Conservation (phyloP, 1,139 yeast genomes). For the Debaryomyces udenii region DNA sequence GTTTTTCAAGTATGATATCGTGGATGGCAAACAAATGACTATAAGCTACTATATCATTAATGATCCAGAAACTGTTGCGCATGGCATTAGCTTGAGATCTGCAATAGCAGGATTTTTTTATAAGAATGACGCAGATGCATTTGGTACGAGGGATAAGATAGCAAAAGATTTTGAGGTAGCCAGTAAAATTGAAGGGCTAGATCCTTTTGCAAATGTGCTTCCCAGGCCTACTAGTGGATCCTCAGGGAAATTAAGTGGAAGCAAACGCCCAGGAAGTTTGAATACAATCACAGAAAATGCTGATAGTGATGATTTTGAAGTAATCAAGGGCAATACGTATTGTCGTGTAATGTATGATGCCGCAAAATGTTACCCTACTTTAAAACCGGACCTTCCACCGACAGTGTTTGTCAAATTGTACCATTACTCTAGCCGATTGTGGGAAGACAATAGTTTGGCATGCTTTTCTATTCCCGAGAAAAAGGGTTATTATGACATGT, state of each 20-base stretch:
- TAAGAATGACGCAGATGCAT: slow-evolving; percentile 6
- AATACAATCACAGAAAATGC: slow-evolving; percentile 1
- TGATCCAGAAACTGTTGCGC: slow-evolving; percentile 22
- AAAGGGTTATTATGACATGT: slow-evolving; percentile 9
- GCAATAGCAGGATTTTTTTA: slow-evolving; percentile 10
- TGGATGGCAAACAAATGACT: slow-evolving; percentile 7
- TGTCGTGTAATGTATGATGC: slow-evolving; percentile 9
- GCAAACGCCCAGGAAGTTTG: slow-evolving; percentile 3
- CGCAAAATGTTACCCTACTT: slow-evolving; percentile 5
- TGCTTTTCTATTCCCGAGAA: slow-evolving; percentile 5
- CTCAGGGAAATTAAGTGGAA: neutral
- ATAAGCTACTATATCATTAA: slow-evolving; percentile 11
- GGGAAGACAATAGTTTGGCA: neutral
- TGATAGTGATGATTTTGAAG: slow-evolving; percentile 3
- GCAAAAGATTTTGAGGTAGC: slow-evolving; percentile 4
- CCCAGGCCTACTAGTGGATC: slow-evolving; percentile 2
- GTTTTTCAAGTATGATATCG: slow-evolving; percentile 9
- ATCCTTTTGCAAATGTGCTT: slow-evolving; percentile 5
- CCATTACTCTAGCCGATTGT: slow-evolving; percentile 6
- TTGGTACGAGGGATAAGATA: slow-evolving; percentile 4
- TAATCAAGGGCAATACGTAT: slow-evolving; percentile 3
- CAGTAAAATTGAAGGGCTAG: neutral
- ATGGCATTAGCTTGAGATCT: slow-evolving; percentile 10
- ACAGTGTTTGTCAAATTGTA: slow-evolving; percentile 9
- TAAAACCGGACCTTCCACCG: slow-evolving; percentile 4